A percentile compares a stretch with the other conserved stretches of the same genome.
Evolutionary conservation across 768 basidiomycete genomes (phyloP).

Genomic region (Hericium alpestre): DNA sequence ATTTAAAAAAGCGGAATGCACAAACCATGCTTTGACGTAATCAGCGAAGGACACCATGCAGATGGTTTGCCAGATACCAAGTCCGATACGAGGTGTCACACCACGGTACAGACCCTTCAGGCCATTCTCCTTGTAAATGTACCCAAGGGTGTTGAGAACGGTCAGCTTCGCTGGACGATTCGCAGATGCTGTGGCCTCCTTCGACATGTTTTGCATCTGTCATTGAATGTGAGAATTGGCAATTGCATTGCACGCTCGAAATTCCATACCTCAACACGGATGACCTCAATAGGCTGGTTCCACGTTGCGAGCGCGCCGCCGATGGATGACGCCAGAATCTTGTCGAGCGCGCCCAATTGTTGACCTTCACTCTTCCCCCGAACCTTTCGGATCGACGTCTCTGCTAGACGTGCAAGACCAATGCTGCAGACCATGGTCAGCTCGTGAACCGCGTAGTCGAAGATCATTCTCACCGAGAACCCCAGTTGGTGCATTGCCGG

Average conservation of each 20-base stretch:
- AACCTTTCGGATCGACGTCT: conserved; percentile 62
- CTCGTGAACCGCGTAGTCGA: not conserved
- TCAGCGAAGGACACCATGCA: conserved; percentile 99
- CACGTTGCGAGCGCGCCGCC: conserved; percentile 95
- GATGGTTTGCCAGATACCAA: conserved; percentile 94
- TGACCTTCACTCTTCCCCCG: conserved; percentile 75
- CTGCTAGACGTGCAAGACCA: conserved; percentile 92
- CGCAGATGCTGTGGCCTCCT: conserved; percentile 45
- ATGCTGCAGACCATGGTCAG: conserved; percentile 45
- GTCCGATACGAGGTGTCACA: conserved; percentile 90
- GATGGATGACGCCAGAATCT: conserved; percentile 77
- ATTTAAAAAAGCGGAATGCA: not conserved
- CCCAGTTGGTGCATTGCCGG: conserved; percentile 90
- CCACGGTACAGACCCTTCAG: conserved; percentile 95
- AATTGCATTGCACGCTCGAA: not conserved
- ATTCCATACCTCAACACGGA: conserved; percentile 79
- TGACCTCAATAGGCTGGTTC: conserved; percentile 98
- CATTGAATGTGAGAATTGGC: not conserved
- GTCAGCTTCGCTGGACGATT: conserved; percentile 89
- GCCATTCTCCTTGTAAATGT: conserved; percentile 95
- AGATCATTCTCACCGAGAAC: conserved; percentile 53
- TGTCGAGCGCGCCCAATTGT: conserved; percentile 66
- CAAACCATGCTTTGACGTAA: conserved; percentile 81
- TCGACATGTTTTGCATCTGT: conserved; percentile 99
- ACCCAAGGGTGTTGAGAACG: conserved; percentile 81